These are phyloP conservation scores for Russula griseocarnosa DNA, from an alignment of 768 basidiomycete species.

Conservation along the genomic window DNA sequence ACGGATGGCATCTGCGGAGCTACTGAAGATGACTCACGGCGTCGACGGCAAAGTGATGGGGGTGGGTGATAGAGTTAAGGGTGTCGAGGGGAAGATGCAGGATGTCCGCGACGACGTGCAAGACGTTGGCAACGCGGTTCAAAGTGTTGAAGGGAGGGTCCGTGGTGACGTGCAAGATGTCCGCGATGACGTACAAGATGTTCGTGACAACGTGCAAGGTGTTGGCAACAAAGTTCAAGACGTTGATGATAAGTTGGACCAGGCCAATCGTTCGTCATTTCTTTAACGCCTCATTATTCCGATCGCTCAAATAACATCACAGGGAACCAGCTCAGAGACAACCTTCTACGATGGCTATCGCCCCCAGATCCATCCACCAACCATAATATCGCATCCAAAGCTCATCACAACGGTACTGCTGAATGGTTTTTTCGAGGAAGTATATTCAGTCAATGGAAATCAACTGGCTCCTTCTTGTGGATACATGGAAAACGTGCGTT, in stretches of 20 bases:
- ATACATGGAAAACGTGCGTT: neutral
- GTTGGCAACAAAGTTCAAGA: neutral
- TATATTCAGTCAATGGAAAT: neutral
- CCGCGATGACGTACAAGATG: neutral
- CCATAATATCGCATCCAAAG: neutral
- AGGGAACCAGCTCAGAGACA: neutral
- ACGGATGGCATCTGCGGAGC: no score
- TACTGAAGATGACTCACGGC: no score
- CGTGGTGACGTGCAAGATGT: neutral
- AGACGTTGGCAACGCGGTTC: no score
- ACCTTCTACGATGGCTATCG: neutral
- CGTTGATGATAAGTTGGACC: neutral
- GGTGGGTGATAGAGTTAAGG: no score
- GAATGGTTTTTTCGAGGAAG: neutral
- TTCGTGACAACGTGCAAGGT: neutral
- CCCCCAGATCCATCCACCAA: neutral
- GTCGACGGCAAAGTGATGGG: no score
- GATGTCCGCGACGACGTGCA: no score
- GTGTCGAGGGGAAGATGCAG: no score
- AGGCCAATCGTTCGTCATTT: neutral
- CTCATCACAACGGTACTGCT: neutral
- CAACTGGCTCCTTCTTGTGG: neutral
- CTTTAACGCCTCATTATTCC: neutral
- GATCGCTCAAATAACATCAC: neutral
- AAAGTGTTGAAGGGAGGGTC: no score